Evolutionary conservation across 2,329 filamentous ascomycete genomes (phyloP).

Genomic region (Nakataea oryzae): DNA sequence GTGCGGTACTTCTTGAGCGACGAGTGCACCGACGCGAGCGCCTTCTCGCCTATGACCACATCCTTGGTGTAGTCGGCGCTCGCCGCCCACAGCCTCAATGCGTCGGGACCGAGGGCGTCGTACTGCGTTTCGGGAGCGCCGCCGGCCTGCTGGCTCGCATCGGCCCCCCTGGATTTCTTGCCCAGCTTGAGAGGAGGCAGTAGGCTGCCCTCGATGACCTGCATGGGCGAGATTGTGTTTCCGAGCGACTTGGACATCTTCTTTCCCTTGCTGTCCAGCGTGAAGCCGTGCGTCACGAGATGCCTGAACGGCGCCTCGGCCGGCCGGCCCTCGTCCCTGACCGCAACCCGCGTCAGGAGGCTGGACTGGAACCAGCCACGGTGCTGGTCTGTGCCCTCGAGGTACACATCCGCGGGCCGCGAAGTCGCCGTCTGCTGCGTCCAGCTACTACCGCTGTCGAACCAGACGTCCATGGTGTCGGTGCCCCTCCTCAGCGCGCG

Average conservation of each 20-base stretch:
- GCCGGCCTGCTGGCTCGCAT: constrained; percentile 8
- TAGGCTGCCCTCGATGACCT: constrained; percentile 79
- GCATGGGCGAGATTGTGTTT: constrained; percentile 69
- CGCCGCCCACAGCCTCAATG: constrained; percentile 81
- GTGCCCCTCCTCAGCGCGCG: constrained; percentile 60
- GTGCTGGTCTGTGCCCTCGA: constrained; percentile 93
- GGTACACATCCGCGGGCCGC: constrained; percentile 67
- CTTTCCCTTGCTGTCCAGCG: constrained; percentile 76
- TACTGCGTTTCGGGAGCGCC: constrained; percentile 19
- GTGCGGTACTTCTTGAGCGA: constrained; percentile 78
- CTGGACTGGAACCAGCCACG: constrained; percentile 98
- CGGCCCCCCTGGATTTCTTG: constrained; percentile 25
- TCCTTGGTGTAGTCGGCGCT: constrained; percentile 88
- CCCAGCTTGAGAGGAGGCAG: constrained; percentile 59
- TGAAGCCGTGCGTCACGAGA: constrained; percentile 93
- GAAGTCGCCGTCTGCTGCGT: constrained; percentile 33
- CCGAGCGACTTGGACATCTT: constrained; percentile 99
- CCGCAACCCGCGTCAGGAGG: constrained; percentile 73
- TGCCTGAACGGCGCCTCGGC: constrained; percentile 65
- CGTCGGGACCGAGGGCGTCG: constrained; percentile 75
- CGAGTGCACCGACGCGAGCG: constrained; percentile 67
- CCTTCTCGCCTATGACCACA: constrained; percentile 67
- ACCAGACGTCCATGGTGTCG: constrained; percentile 99
- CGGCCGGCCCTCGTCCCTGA: constrained; percentile 22
- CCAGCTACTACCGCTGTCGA: constrained; percentile 96